phyloP scores from a whole-genome alignment of 441 rosid species.

The Geranium incanum region DNA sequence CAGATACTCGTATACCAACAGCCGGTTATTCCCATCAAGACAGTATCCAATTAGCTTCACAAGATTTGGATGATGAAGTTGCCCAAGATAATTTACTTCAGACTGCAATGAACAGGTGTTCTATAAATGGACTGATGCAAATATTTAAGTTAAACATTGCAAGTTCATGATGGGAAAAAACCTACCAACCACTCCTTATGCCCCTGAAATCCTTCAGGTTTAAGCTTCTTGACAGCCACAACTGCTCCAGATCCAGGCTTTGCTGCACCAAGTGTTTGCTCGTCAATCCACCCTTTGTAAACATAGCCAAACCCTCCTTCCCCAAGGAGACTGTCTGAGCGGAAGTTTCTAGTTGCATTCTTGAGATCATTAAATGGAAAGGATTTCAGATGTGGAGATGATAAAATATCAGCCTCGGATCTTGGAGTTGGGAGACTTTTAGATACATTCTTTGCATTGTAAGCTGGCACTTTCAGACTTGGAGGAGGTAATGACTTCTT shows the following conservation, averaged over 20 bases:
- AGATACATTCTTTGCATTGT: neutral
- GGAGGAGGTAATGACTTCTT: neutral
- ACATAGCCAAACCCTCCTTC: conserved; percentile 61
- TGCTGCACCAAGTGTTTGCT: conserved; percentile 37
- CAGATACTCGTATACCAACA: conserved; percentile 56
- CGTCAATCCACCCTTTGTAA: conserved; percentile 55
- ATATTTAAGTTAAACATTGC: neutral
- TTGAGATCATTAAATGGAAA: conserved; percentile 46
- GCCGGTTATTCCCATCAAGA: conserved; percentile 35
- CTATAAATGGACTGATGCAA: neutral
- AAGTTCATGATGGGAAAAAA: neutral
- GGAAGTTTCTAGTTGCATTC: conserved; percentile 48
- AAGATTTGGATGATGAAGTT: conserved; percentile 50
- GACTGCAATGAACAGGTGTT: conserved; percentile 23
- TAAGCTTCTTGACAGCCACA: conserved; percentile 57
- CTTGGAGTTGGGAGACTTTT: conserved; percentile 3
- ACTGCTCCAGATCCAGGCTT: conserved; percentile 46
- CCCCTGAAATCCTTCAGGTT: conserved; percentile 41
- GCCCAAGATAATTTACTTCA: conserved; percentile 48
- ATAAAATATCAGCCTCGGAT: conserved; percentile 26
- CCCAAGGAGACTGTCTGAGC: conserved; percentile 42
- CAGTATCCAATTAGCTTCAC: conserved; percentile 60
- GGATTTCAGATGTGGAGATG: conserved; percentile 35
- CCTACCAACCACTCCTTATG: conserved; percentile 69
- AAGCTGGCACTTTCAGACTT: conserved; percentile 3